Evolutionary conservation across 1,139 yeast species (phyloP).

Genomic region (Yamadazyma oceani): DNA sequence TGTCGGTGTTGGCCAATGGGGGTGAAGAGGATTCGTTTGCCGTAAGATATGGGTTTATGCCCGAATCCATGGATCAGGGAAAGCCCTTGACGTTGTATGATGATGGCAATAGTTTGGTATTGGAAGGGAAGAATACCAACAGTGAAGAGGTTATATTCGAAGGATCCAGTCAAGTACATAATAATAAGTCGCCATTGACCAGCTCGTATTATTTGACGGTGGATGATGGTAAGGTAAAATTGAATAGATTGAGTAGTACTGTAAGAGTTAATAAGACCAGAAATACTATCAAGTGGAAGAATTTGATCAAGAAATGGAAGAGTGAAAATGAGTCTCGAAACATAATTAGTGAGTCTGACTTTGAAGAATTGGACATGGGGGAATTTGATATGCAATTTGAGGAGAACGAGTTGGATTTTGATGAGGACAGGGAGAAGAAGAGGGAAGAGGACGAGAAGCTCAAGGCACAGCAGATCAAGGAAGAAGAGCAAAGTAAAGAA

Average conservation of each 20-base stretch:
- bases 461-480: background rate
- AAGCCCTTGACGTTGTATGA: constrained; percentile 38
- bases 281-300: constrained; percentile 25
- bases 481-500: background rate
- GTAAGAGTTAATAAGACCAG: constrained; percentile 40
- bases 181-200: constrained; percentile 14
- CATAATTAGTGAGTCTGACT: constrained; percentile 37
- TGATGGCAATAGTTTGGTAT: constrained; percentile 32
- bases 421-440: constrained; percentile 6
- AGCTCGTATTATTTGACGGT: constrained; percentile 36
- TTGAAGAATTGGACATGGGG: constrained; percentile 32
- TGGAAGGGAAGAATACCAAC: constrained; percentile 28
- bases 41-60: constrained; percentile 44
- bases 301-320: constrained; percentile 13
- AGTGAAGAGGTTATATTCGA: constrained; percentile 37
- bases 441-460: background rate
- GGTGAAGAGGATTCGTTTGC: constrained; percentile 25
- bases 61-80: constrained; percentile 42
- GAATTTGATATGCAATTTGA: constrained; percentile 16
- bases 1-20: constrained; percentile 25
- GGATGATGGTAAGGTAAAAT: constrained; percentile 16
- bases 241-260: constrained; percentile 29
- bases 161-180: constrained; percentile 36
- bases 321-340: constrained; percentile 14
- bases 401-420: constrained; percentile 22